phyloP scores from a whole-genome alignment of 169 alveolate genomes.

The Cryptosporidium meleagridis region DNA sequence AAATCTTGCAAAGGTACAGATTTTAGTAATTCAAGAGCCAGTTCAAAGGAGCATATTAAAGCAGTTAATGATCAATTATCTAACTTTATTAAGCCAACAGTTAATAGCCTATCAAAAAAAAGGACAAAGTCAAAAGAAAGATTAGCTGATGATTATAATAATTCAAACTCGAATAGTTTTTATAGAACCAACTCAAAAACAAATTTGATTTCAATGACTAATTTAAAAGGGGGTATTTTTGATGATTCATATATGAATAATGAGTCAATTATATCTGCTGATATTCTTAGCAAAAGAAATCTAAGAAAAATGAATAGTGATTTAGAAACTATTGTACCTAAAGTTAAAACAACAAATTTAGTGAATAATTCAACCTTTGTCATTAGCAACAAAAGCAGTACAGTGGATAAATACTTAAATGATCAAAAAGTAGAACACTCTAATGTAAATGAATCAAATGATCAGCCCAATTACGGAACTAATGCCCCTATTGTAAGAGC shows the following conservation, averaged over 20 bases:
- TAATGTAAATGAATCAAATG: background rate
- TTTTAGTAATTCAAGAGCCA: background rate
- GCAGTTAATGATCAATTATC: background rate
- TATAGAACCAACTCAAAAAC: conserved; percentile 4
- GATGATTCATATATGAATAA: conserved; percentile 16
- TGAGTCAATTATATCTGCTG: conserved; percentile 52
- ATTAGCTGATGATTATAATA: background rate
- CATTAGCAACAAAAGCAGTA: background rate
- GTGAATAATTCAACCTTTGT: conserved; percentile 13
- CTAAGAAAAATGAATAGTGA: conserved; percentile 29
- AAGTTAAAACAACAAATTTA: background rate
- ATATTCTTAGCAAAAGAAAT: conserved; percentile 35
- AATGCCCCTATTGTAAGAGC: conserved; percentile 16
- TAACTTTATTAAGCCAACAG: background rate
- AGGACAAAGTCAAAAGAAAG: conserved; percentile 53
- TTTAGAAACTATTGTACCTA: background rate
- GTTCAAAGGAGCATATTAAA: background rate
- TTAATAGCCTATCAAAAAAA: conserved; percentile 30
- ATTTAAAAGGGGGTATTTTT: conserved; percentile 19
- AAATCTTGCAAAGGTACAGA: background rate
- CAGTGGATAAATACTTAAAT: background rate
- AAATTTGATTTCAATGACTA: background rate
- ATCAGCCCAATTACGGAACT: background rate
- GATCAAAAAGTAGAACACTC: background rate
- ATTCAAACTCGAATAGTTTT: background rate